Evolutionary conservation across 1,284 basidiomycete genomes (phyloP), one percentile per base, ranked within the genome.

Genomic region (Hypsizygus ulmarius): DNA sequence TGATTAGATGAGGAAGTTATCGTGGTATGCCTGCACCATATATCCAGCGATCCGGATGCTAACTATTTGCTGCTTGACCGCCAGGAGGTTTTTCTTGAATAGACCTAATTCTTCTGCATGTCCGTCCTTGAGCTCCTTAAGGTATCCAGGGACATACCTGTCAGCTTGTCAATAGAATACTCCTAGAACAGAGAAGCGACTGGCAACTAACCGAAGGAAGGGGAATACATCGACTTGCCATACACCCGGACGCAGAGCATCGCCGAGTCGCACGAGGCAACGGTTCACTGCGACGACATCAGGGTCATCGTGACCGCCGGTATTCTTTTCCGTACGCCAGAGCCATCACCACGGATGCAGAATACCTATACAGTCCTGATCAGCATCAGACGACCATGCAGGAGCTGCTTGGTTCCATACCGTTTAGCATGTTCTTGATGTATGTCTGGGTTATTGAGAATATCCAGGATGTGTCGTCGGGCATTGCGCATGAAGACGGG

Each of bases 241-340:
- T 0, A 74, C 60, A 0, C 82, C 82, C 0, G 82, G 82, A 0
- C 74, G 72, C 39, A 85, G 64, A 0, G 71, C 72, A 8, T 63
- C 59, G 2, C 77, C 74, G 7, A 87, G 65, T n/a, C 78, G 69
- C 1, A 66, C 64, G 6, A 79, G 62, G 29, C 70, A 72, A 10
- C 71, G 66, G 43, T 75, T 78, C 33, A 87, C 74, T 14, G 73
- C 70, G 12, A 64, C 50, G 1, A 88, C 73, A 28, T 83, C 80
- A 0, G 76, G 77, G 54, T 86, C 84, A 2, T 77, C 67, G 50
- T 74, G 78, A 0, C 64, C 70, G 33, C 74, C 75, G 43, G 76
- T 59, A 51, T 72, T 66, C 50, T 81, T n/a, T 82, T 0, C 84
- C 85, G 52, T 87, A 87, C 5, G 84, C 79, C 39, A 87, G 70